Percentiles rank a stretch among this genome's conserved stretches.
Conservation (phyloP, 2,329 filamentous ascomycete genomes). For the Pseudocercospora pini-densiflorae region DNA sequence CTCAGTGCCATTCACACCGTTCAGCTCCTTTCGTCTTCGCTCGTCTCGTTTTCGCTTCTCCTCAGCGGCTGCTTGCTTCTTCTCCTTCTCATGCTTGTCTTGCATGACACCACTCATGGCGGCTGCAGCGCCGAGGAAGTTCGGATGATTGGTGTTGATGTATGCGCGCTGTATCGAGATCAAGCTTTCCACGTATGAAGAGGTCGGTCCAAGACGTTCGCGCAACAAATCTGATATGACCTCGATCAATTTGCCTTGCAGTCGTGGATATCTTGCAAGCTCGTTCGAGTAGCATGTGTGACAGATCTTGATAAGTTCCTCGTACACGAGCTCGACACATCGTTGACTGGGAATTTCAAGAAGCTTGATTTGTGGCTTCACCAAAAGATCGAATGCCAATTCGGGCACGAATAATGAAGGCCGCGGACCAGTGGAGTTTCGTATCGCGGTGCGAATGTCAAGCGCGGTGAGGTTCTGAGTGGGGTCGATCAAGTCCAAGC, state of each 20-base stretch:
- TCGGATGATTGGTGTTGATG: constrained; percentile 99
- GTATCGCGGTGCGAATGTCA: constrained; percentile 95
- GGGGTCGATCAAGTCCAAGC: constrained; percentile 92
- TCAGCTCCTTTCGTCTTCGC: constrained; percentile 80
- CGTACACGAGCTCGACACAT: constrained; percentile 97
- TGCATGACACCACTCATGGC: constrained; percentile 97
- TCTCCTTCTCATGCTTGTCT: constrained; percentile 92
- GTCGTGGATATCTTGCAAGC: constrained; percentile 84
- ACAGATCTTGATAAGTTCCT: constrained; percentile 99
- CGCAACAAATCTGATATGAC: constrained; percentile 94
- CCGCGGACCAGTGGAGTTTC: constrained; percentile 94
- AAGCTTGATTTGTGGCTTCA: constrained; percentile 98
- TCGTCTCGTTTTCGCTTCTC: constrained; percentile 86
- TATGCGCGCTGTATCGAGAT: constrained; percentile 98
- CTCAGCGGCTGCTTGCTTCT: constrained; percentile 76
- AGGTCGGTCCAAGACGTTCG: constrained; percentile 87
- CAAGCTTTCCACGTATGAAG: constrained; percentile 90
- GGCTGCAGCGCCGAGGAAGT: constrained; percentile 94
- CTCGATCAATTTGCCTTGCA: constrained; percentile 97
- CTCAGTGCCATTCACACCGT: constrained; percentile 73
- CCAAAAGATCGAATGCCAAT: constrained; percentile 94
- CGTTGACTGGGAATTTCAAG: constrained; percentile 93
- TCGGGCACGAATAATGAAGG: constrained; percentile 97
- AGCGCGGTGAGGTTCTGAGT: constrained; percentile 92
- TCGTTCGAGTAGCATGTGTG: constrained; percentile 97